phyloP scores from a whole-genome alignment of 2,329 filamentous ascomycete species.

The Saccharata proteae region DNA sequence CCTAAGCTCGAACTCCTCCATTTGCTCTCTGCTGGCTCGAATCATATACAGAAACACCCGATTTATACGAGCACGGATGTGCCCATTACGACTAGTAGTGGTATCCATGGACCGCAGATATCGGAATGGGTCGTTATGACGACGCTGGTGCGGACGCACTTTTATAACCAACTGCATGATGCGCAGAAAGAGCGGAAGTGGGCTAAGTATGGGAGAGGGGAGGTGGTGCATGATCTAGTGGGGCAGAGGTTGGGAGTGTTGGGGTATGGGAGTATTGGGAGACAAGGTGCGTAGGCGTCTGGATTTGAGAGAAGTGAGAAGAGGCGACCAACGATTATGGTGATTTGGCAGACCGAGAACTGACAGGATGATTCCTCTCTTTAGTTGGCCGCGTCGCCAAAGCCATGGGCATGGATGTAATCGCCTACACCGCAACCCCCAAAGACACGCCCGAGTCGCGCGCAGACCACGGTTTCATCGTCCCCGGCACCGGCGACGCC shows the following conservation, averaged over 20 bases:
- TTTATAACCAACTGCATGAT: constrained; percentile 42
- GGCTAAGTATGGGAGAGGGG: constrained; percentile 23
- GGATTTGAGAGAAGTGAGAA: too few species aligned
- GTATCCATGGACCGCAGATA: constrained; percentile 52
- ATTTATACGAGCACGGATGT: constrained; percentile 42
- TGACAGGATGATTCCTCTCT: too few species aligned
- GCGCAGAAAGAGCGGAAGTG: constrained; percentile 46
- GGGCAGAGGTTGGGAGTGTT: constrained; percentile 48
- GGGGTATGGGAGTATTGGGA: constrained; percentile 51
- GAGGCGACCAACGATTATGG: too few species aligned
- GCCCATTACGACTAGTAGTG: constrained; percentile 41
- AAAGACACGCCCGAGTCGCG: constrained; percentile 54
- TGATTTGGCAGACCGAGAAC: too few species aligned
- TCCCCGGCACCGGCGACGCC: constrained; percentile 52
- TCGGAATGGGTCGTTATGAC: constrained; percentile 56
- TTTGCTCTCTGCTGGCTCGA: constrained; percentile 45
- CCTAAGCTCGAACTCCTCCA: constrained; percentile 40
- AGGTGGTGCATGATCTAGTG: constrained; percentile 40
- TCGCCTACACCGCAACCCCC: constrained; percentile 63
- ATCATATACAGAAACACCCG: constrained; percentile 40
- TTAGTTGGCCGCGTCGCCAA: constrained; percentile 44
- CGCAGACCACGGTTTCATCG: constrained; percentile 52
- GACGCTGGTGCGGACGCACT: constrained; percentile 44
- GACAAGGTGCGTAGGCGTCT: constrained; percentile 42
- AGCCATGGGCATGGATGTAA: constrained; percentile 58